phyloP scores from a whole-genome alignment of 768 basidiomycete species.

The Rickenella mellea region DNA sequence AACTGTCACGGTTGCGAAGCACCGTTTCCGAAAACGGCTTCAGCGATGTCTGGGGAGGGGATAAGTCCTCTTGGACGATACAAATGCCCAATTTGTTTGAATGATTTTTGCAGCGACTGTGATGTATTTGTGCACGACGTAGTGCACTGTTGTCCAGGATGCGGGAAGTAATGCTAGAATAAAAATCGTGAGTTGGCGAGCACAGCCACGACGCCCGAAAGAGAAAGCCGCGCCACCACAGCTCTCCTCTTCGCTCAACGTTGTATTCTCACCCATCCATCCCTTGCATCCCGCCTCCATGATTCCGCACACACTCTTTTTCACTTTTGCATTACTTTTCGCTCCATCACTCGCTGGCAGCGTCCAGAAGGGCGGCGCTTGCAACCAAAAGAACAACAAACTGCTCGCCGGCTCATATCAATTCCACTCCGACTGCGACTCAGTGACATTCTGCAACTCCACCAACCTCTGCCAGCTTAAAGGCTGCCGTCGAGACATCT shows the following conservation, averaged over 20 bases:
- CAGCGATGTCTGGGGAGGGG: slow-evolving; percentile 41
- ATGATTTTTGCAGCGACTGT: slow-evolving; percentile 92
- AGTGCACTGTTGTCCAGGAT: slow-evolving; percentile 89
- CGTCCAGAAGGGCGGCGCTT: slow-evolving; percentile 33
- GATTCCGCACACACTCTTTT: slow-evolving; percentile 43
- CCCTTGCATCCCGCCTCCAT: neutral
- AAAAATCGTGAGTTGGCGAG: too few species aligned
- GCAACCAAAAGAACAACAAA: slow-evolving; percentile 48
- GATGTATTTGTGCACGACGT: slow-evolving; percentile 96
- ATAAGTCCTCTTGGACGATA: slow-evolving; percentile 84
- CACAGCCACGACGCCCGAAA: too few species aligned
- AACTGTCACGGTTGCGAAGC: slow-evolving; percentile 76
- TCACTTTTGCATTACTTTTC: slow-evolving; percentile 29
- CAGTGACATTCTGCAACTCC: slow-evolving; percentile 54
- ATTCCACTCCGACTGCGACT: slow-evolving; percentile 71
- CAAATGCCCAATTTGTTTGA: slow-evolving; percentile 73
- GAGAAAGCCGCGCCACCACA: too few species aligned
- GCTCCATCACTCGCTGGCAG: slow-evolving; percentile 35
- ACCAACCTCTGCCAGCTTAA: slow-evolving; percentile 46
- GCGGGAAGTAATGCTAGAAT: slow-evolving; percentile 53
- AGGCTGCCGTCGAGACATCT: slow-evolving; percentile 69
- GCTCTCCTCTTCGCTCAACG: too few species aligned
- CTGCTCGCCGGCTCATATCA: slow-evolving; percentile 72
- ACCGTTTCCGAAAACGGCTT: slow-evolving; percentile 43
- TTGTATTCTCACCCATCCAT: too few species aligned